Evolutionary conservation across 257 asterid genomes (phyloP).

Genomic region (Solanum infundibuliforme): DNA sequence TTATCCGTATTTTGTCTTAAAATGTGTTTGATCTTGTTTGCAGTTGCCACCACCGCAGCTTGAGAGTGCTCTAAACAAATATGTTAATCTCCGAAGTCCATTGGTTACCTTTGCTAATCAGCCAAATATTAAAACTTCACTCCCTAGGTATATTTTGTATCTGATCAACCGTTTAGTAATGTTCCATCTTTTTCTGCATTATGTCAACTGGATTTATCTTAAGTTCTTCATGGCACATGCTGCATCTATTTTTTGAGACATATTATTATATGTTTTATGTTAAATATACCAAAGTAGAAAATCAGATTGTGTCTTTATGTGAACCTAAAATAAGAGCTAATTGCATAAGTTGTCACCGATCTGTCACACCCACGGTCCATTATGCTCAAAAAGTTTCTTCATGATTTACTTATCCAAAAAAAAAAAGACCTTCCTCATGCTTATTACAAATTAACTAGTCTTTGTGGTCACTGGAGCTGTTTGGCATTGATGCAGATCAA

Average conservation of each 20-base stretch:
- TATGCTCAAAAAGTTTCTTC: not conserved
- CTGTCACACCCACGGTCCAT: not conserved
- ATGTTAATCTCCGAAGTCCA: conserved; percentile 72
- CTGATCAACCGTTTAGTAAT: not conserved
- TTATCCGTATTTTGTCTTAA: not conserved
- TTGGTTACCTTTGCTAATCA: conserved; percentile 54
- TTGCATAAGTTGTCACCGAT: not conserved
- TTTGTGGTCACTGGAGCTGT: not conserved
- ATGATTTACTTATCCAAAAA: not conserved
- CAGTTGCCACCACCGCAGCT: conserved; percentile 97
- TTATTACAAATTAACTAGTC: not conserved
- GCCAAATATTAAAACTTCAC: conserved; percentile 39
- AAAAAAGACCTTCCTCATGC: not conserved
- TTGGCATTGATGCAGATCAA: conserved; percentile 38
- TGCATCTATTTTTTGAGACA: not conserved
- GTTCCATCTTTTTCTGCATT: not conserved
- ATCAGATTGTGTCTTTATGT: not conserved
- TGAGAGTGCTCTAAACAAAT: conserved; percentile 80
- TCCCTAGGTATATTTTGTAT: conserved; percentile 51
- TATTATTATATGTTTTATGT: not conserved
- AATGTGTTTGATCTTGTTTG: conserved; percentile 18
- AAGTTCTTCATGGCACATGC: not conserved
- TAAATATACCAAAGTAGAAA: not conserved
- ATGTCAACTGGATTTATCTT: not conserved
- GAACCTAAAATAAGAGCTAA: not conserved